These are phyloP conservation scores for Komagataea norvegica DNA, from an alignment of 1,139 yeast species.

Conservation along the genomic window DNA sequence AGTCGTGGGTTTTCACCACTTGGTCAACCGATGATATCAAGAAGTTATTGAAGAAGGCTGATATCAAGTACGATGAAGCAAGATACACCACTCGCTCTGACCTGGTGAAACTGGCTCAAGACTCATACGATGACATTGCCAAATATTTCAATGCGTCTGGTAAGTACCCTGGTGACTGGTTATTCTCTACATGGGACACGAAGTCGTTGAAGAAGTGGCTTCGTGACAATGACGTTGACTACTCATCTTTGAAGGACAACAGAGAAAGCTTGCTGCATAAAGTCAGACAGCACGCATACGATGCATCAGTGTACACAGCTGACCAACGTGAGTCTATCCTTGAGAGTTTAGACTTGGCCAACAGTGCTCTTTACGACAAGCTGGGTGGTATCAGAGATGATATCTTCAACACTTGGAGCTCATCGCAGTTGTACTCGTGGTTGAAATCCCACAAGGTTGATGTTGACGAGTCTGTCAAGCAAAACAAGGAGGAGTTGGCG, in stretches of 20 bases:
- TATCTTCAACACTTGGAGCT: slow-evolving; percentile 45
- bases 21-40: slow-evolving; percentile 45
- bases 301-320: slow-evolving; percentile 33
- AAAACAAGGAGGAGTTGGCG: slow-evolving; percentile 35
- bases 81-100: slow-evolving; percentile 27
- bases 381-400: slow-evolving; percentile 40
- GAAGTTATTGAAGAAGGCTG: slow-evolving; percentile 34
- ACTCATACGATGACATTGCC: slow-evolving; percentile 36
- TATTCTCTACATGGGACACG: slow-evolving; percentile 43
- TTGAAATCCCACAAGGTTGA: slow-evolving; percentile 40
- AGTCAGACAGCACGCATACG: slow-evolving; percentile 40
- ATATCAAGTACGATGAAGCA: slow-evolving; percentile 29
- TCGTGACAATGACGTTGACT: slow-evolving; percentile 40
- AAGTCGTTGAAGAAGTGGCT: slow-evolving; percentile 45
- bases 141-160: slow-evolving; percentile 37
- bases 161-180: slow-evolving; percentile 46
- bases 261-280: slow-evolving; percentile 40
- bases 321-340: slow-evolving; percentile 39
- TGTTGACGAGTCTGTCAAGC: slow-evolving; percentile 32
- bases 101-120: slow-evolving; percentile 35
- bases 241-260: slow-evolving; percentile 34
- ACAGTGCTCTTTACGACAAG: slow-evolving; percentile 36
- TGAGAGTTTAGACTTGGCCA: slow-evolving; percentile 35
- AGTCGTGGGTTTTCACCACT: slow-evolving; percentile 37
- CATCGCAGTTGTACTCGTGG: slow-evolving; percentile 44